Evolutionary conservation across 2,329 filamentous ascomycete genomes (phyloP), one percentile per base, ranked within the genome.

Genomic region (Penicillium brasilianum): DNA sequence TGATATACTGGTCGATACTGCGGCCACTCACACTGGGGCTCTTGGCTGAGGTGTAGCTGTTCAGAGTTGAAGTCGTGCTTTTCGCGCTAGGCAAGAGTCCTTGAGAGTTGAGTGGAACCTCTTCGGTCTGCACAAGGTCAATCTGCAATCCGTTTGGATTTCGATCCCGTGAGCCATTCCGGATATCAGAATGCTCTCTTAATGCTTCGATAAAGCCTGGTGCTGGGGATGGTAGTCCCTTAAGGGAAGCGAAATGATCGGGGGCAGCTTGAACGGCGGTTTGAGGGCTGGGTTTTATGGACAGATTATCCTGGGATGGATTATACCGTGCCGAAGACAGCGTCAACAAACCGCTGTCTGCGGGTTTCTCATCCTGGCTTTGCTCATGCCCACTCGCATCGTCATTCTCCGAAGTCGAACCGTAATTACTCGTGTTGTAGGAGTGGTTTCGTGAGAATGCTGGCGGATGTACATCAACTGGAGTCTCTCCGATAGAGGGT

Each of bases 1-100:
- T 92, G 65, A 96, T 93, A 72, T 95, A 96, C 65, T 93, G 88
- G 67, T 96, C 91, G 37, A 92, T 85, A 65, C 87, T 91, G 63
- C 88, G 85, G 43, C 83, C 84, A 67, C 86, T 88, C 11, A 84
- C 80, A 62, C 84, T 86, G 46, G 85, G 80, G 68, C 86, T 88
- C 56, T 83, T 79, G 41, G 74, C 81, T 52, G 76, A 80, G 64
- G 79, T 83, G 58, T 82, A 83, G 56, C 87, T 80, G 43, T 77
- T 71, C 16, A 74, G 68, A 1, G 78, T 79, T 3, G 75, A 76
- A 34, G 76, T 72, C 43, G 70, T 76, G 66, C 69, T 75, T 53
- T 73, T 72, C 55, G 73, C 68, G 60, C 68, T 75, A 44, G 67
- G 84, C 84, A 73, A 86, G 81, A 71, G 86, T 83, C 13, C 87